These are phyloP conservation scores for Paraglomus occultum DNA, from an alignment of 192 early-diverging fungal genomes.

Conservation along the genomic window DNA sequence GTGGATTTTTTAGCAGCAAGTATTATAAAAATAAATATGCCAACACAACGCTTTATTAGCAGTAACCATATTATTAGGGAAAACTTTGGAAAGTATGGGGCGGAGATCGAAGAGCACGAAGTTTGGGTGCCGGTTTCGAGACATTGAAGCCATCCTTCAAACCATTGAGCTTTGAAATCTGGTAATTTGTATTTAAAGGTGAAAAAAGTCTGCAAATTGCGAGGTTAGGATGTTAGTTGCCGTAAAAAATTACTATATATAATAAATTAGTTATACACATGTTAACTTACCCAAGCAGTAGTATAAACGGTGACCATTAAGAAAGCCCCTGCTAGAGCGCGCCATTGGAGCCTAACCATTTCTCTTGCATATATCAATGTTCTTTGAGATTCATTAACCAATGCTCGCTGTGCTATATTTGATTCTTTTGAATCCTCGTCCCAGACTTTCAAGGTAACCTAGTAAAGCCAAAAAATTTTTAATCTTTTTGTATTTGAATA, in stretches of 20 bases:
- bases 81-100: background rate
- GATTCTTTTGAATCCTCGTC: background rate
- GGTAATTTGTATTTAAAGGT: background rate
- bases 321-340: slow-evolving; percentile 14
- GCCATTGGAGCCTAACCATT: slow-evolving; percentile 18
- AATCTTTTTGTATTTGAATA: too few species aligned
- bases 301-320: slow-evolving; percentile 16
- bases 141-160: background rate
- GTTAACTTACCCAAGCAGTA: slow-evolving; percentile 4
- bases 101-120: background rate
- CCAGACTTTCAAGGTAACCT: background rate
- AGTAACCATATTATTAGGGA: background rate
- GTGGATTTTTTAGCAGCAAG: background rate
- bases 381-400: background rate
- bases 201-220: background rate
- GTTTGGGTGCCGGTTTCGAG: background rate
- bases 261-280: too few species aligned
- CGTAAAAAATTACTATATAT: too few species aligned
- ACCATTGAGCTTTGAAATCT: background rate
- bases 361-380: background rate
- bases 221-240: too few species aligned
- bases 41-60: background rate
- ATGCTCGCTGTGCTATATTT: background rate
- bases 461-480: too few species aligned
- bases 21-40: slow-evolving; percentile 16